phyloP scores from a whole-genome alignment of 1,284 basidiomycete genomes.

The Apiotrichum gracile region DNA sequence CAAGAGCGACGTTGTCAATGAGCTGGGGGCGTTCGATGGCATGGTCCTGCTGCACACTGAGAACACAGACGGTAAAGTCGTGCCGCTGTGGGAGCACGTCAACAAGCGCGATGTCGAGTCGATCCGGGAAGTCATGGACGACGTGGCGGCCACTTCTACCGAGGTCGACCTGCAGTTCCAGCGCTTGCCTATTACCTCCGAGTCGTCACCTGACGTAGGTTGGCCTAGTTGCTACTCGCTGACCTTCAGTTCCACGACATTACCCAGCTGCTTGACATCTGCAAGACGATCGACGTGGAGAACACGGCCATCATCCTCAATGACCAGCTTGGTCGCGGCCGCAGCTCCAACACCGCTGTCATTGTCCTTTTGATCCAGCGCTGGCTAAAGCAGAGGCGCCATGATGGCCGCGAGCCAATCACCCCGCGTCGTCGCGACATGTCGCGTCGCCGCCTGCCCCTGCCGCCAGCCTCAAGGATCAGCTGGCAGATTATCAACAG shows the following conservation, averaged over 20 bases:
- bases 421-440: constrained; percentile 11
- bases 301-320: constrained; percentile 86
- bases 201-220: constrained; percentile 50
- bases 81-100: constrained; percentile 94
- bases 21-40: constrained; percentile 76
- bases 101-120: constrained; percentile 70
- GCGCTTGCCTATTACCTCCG: constrained; percentile 82
- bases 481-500: constrained; percentile 63
- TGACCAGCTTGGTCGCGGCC: constrained; percentile 91
- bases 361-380: constrained; percentile 78
- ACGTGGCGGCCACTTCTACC: constrained; percentile 46
- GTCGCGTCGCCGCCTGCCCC: too few relatives aligned
- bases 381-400: constrained; percentile 61
- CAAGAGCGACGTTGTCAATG: constrained; percentile 78
- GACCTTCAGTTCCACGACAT: constrained; percentile 50
- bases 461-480: constrained; percentile 17
- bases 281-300: constrained; percentile 65
- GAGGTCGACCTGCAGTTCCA: constrained; percentile 66
- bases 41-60: constrained; percentile 84
- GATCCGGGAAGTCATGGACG: constrained; percentile 83
- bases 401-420: constrained; percentile 5
- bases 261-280: constrained; percentile 71
- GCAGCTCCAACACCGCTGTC: constrained; percentile 84
- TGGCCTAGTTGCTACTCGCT: background rate
- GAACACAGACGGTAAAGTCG: constrained; percentile 76